Evolutionary conservation across 2,329 filamentous ascomycete species (phyloP).

Genomic region (Arthrobotrys musiformis): DNA sequence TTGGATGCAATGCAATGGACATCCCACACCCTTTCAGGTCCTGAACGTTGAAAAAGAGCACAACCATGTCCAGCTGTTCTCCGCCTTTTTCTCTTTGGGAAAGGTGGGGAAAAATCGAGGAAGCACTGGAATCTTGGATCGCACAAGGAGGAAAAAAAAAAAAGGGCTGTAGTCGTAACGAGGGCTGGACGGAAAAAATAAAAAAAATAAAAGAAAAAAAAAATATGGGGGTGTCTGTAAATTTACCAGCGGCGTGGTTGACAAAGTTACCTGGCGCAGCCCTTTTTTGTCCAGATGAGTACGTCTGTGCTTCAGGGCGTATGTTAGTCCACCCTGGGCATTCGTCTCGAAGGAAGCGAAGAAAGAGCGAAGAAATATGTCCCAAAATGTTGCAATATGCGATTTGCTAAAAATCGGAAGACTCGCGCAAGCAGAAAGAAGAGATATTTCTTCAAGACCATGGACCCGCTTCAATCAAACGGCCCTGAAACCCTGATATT

Average conservation of each 20-base stretch:
- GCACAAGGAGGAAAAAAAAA: conserved; percentile 10
- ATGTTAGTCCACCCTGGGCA: background rate
- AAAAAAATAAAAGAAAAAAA: no score
- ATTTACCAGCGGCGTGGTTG: background rate
- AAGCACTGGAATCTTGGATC: conserved; percentile 37
- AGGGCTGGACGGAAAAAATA: conserved; percentile 8
- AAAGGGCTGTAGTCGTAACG: conserved; percentile 26
- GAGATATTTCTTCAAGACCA: background rate
- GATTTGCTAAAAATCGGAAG: background rate
- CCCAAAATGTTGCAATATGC: background rate
- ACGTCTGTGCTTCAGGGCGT: conserved; percentile 15
- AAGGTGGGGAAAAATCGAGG: conserved; percentile 41
- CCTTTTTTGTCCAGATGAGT: background rate
- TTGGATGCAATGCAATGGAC: conserved; percentile 14
- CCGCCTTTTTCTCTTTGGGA: conserved; percentile 47
- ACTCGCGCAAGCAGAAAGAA: background rate
- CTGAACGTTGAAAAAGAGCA: conserved; percentile 30
- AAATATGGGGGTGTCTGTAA: conserved; percentile 30
- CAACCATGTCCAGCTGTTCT: conserved; percentile 24
- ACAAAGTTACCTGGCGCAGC: conserved; percentile 14
- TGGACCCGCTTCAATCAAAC: background rate
- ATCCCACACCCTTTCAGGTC: conserved; percentile 28
- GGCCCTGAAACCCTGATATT: conserved; percentile 1
- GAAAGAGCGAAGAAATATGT: background rate
- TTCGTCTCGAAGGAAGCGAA: conserved; percentile 1